Conservation (phyloP, 768 basidiomycete species). For the Pisolithus tinctorius region DNA sequence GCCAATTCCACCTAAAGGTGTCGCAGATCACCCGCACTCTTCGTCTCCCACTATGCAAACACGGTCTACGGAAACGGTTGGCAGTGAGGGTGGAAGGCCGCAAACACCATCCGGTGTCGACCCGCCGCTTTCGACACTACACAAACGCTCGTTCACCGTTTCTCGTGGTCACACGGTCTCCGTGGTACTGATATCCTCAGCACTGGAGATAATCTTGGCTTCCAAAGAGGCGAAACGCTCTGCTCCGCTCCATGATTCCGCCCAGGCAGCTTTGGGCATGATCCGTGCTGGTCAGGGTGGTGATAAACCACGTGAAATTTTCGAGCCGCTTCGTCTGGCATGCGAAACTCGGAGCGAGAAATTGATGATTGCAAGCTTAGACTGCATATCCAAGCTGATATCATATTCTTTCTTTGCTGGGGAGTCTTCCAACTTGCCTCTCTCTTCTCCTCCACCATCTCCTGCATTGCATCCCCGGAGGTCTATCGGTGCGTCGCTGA, state of each 20-base stretch:
- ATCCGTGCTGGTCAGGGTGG: conserved; percentile 69
- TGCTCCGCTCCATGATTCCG: conserved; percentile 71
- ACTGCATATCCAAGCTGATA: conserved; percentile 96
- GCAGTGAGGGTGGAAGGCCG: conserved; percentile 7
- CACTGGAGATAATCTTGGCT: conserved; percentile 76
- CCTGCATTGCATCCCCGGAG: conserved; percentile 43
- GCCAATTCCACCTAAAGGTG: conserved; percentile 3
- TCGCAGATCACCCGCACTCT: conserved; percentile 2
- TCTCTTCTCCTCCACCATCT: conserved; percentile 75
- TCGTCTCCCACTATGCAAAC: conserved; percentile 3
- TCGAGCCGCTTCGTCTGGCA: conserved; percentile 92
- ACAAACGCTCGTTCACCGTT: conserved; percentile 54
- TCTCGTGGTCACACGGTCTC: conserved; percentile 71
- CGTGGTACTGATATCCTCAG: conserved; percentile 73
- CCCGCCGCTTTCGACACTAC: conserved; percentile 22
- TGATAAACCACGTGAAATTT: conserved; percentile 77
- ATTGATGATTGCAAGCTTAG: conserved; percentile 92
- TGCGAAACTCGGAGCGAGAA: conserved; percentile 94
- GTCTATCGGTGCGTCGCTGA: conserved; percentile 40
- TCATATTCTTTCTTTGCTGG: conserved; percentile 97
- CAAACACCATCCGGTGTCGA: conserved; percentile 15
- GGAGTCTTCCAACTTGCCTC: conserved; percentile 32
- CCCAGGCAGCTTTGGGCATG: conserved; percentile 76
- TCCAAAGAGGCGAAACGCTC: conserved; percentile 89
- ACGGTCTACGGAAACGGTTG: conserved; percentile 10